Evolutionary conservation across 1,284 basidiomycete species (phyloP).

Genomic region (Ustilago sp.): DNA sequence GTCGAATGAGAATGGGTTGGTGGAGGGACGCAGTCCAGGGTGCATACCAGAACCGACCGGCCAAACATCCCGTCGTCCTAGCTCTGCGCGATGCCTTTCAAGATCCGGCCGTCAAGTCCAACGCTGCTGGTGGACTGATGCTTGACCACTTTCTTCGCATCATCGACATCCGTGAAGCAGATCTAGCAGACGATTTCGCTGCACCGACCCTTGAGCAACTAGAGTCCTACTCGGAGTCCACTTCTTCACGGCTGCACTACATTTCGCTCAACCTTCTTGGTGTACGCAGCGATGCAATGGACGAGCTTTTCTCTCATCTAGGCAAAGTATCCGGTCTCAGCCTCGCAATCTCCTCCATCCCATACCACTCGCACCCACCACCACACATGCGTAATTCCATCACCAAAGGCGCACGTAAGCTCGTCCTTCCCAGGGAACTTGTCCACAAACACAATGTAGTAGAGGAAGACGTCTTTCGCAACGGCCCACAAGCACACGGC

Average conservation of each 20-base stretch:
- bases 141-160: slow-evolving; percentile 67
- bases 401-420: slow-evolving; percentile 73
- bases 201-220: slow-evolving; percentile 60
- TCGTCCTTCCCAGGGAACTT: slow-evolving; percentile 86
- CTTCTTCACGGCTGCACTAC: slow-evolving; percentile 61
- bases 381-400: slow-evolving; percentile 54
- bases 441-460: slow-evolving; percentile 82
- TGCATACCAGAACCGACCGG: slow-evolving; percentile 59
- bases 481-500: slow-evolving; percentile 76
- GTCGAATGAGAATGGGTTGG: slow-evolving; percentile 66
- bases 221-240: slow-evolving; percentile 63
- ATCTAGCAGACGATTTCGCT: slow-evolving; percentile 56
- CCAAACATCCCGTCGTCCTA: slow-evolving; percentile 63
- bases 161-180: slow-evolving; percentile 65
- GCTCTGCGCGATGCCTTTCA: slow-evolving; percentile 62
- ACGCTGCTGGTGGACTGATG: slow-evolving; percentile 56
- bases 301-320: slow-evolving; percentile 67
- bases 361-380: slow-evolving; percentile 62
- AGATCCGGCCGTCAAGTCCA: slow-evolving; percentile 54
- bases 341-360: slow-evolving; percentile 55
- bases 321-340: slow-evolving; percentile 66
- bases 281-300: slow-evolving; percentile 40
- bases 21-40: slow-evolving; percentile 66
- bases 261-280: slow-evolving; percentile 62
- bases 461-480: slow-evolving; percentile 86